Evolutionary conservation across 1,284 basidiomycete species (phyloP).

Genomic region (Pisolithus thermaeus): DNA sequence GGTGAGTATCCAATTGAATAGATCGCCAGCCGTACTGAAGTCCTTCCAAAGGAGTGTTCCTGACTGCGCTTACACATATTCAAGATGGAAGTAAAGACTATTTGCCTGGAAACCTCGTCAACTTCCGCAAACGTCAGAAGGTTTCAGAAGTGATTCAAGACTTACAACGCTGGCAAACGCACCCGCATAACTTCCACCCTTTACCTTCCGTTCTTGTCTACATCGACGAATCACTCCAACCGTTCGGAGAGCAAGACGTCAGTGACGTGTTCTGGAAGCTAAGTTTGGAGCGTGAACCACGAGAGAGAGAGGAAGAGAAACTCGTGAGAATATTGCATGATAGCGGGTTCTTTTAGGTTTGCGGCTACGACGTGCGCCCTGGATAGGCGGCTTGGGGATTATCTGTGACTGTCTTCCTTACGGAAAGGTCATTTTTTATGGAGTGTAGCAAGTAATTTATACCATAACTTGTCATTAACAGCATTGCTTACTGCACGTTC

Average conservation of each 20-base stretch:
- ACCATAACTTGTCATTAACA: no score
- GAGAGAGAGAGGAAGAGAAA: conserved; percentile 69
- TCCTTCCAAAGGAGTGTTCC: conserved; percentile 55
- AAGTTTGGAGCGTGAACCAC: conserved; percentile 66
- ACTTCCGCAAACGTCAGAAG: conserved; percentile 75
- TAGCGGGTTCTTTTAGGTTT: conserved; percentile 46
- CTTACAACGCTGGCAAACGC: conserved; percentile 74
- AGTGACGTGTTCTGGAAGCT: conserved; percentile 58
- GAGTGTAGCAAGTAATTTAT: no score
- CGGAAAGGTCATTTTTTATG: no score
- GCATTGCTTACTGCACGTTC: neutral
- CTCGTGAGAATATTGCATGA: conserved; percentile 60
- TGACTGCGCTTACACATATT: conserved; percentile 78
- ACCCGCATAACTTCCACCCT: conserved; percentile 64
- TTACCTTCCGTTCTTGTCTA: conserved; percentile 55
- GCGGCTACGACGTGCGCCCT: neutral
- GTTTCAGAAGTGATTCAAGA: conserved; percentile 75
- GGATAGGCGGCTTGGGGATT: neutral
- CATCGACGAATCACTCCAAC: conserved; percentile 50
- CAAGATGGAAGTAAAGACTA: conserved; percentile 79
- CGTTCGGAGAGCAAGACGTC: conserved; percentile 39
- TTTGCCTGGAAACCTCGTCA: conserved; percentile 60
- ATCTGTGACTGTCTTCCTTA: no score
- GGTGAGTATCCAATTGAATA: conserved; percentile 38
- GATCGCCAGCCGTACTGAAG: neutral